Base-by-base conservation (phyloP, 345 rosid genomes). In the Hevea brasiliensis region DNA sequence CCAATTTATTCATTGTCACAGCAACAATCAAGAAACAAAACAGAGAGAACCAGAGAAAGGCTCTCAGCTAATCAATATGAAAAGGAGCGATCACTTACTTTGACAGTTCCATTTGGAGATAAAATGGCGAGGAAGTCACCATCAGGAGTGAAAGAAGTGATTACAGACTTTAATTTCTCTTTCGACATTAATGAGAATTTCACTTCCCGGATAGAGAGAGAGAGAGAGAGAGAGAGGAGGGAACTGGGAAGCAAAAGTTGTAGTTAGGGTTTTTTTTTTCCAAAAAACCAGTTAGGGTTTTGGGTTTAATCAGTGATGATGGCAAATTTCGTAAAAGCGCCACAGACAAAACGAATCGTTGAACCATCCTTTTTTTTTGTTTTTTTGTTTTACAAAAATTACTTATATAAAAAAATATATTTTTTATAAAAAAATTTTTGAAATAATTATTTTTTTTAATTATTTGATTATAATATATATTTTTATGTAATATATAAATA, bases 61-160 rank as follows among this genome's bases (percentile, higher is more conserved):
- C 37, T 32, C 37, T 32, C 37, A 4, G 4, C 2, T 32, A 32
- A 32, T 32, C 37, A 32, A 1, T 32, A 32, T 32, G 3, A 4
- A 32, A 32, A 32, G 37, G 37, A 57, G 62, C 17, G 29, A 51
- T 56, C 41, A 41, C 42, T 62, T 61, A 84, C 84, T 27, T 78
- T 81, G 45, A 81, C 50, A 61, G 71, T 67, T 27, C 81, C 79
- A 40, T 76, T 71, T 7, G 79, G 77, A 12, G 65, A 76, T 37
- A 79, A 53, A 60, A 84, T 70, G 55, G 84, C 84, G 32, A 84
- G 81, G 54, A 51, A 76, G 13, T 71, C 77, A 47, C 81, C 87
- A 26, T 76, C 77, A 11, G 76, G 73, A 67, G 79, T 78, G 67
- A 84, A 84, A 42, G 87, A 80, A 21, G 87, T 76, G 65, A 78